A percentile compares a stretch with the other conserved stretches of the same genome.
Evolutionary conservation across 495 filamentous ascomycete species (phyloP).

Genomic region (Podospora tetraspora): DNA sequence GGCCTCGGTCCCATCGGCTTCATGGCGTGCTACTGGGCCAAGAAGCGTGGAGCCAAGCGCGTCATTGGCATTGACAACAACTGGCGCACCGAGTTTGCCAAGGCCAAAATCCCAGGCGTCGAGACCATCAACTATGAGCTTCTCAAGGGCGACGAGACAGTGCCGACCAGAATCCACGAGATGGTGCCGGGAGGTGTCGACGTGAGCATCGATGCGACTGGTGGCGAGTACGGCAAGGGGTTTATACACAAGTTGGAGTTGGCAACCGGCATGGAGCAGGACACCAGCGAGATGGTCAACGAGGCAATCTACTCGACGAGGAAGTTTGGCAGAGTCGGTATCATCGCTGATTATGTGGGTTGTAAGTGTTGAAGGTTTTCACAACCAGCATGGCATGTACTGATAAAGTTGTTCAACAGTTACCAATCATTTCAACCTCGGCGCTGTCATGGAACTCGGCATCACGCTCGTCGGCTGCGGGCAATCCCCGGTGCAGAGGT

Average conservation of each 20-base stretch:
- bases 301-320: constrained; percentile 3
- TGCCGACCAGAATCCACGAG: constrained; percentile 9
- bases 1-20: too few relatives aligned
- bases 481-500: constrained; percentile 6
- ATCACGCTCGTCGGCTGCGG: constrained; percentile 11
- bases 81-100: too few relatives aligned
- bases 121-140: constrained; percentile 13
- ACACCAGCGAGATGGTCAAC: constrained; percentile 18
- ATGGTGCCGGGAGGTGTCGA: constrained; percentile 16
- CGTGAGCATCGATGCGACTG: constrained; percentile 13
- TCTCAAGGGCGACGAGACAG: constrained; percentile 2
- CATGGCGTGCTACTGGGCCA: too few relatives aligned
- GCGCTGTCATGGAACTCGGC: constrained; percentile 13
- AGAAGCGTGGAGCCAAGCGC: too few relatives aligned
- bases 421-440: constrained; percentile 17
- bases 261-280: constrained; percentile 8
- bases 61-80: too few relatives aligned
- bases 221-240: constrained; percentile 15
- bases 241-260: constrained; percentile 13
- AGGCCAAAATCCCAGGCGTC: background rate
- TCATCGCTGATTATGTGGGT: constrained; percentile 12
- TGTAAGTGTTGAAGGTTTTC: background rate
- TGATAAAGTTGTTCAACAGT: background rate
- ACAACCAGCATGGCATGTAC: background rate
- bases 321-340: constrained; percentile 14